A percentile compares a stretch with the other conserved stretches of the same genome.
These are phyloP conservation scores for Heimioporus punctisporus DNA, from an alignment of 1,284 basidiomycete genomes.

Conservation along the genomic window DNA sequence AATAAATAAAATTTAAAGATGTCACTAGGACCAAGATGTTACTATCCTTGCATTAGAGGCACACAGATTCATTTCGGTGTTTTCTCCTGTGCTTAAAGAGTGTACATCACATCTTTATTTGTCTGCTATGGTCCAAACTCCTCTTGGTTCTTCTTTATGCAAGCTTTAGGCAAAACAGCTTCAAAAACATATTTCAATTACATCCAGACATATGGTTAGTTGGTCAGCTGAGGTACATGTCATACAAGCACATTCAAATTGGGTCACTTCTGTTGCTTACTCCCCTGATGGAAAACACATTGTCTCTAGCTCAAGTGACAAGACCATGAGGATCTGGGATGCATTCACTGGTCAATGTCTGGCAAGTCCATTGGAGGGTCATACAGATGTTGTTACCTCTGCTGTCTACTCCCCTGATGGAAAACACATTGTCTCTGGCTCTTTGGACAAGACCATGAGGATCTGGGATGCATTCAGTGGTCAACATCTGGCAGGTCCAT, in stretches of 20 bases:
- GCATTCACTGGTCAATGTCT: no score
- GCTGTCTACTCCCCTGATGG: conserved; percentile 17
- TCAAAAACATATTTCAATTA: conserved; percentile 10
- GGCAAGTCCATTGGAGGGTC: no score
- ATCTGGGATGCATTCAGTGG: conserved; percentile 15
- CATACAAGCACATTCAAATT: conserved; percentile 6
- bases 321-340: no score
- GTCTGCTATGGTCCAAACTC: conserved; percentile 28
- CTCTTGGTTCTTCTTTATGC: conserved; percentile 13
- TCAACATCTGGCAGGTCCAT: conserved; percentile 1
- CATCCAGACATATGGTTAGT: conserved; percentile 4
- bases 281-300: no score
- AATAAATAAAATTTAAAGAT: not conserved
- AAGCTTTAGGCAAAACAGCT: conserved; percentile 18
- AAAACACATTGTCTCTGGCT: conserved; percentile 12
- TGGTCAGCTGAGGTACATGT: conserved; percentile 22
- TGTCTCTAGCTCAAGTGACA: no score
- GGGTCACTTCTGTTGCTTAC: no score
- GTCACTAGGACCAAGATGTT: conserved; percentile 15
- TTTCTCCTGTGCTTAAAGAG: conserved; percentile 17
- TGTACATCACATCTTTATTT: conserved; percentile 23
- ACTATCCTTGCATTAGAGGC: conserved; percentile 20
- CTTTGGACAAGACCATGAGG: conserved; percentile 8
- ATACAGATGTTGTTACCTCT: not conserved
- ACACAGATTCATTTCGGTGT: conserved; percentile 17